Evolutionary conservation across 805 yeast genomes (phyloP).

Genomic region (Dipodascopsis uninucleata): DNA sequence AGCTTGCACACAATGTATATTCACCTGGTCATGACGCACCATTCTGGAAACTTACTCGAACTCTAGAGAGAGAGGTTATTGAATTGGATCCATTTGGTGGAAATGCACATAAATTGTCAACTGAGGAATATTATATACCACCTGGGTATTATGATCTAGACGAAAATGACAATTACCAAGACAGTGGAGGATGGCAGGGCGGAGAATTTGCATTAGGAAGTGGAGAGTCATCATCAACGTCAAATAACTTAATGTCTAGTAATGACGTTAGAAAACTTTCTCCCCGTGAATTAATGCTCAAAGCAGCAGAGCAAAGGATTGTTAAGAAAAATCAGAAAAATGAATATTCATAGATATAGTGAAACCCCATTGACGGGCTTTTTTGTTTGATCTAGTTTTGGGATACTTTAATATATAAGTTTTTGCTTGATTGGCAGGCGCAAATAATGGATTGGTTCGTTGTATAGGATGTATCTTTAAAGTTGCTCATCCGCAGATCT

Average conservation of each 20-base stretch:
- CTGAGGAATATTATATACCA: conserved; percentile 15
- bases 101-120: conserved; percentile 6
- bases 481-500: neutral
- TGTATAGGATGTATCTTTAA: neutral
- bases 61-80: conserved; percentile 36
- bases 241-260: neutral
- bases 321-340: neutral
- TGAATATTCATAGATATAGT: neutral
- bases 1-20: conserved; percentile 39
- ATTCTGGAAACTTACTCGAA: conserved; percentile 37
- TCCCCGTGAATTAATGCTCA: conserved; percentile 17
- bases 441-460: no score
- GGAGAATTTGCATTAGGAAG: conserved; percentile 23
- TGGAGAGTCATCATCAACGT: conserved; percentile 4
- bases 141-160: conserved; percentile 5
- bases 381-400: no score
- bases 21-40: conserved; percentile 36
- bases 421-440: no score
- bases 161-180: conserved; percentile 14
- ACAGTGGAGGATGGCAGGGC: conserved; percentile 23
- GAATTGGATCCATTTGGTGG: conserved; percentile 18
- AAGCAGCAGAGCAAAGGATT: conserved; percentile 16
- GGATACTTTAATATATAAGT: no score
- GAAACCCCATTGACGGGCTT: neutral
- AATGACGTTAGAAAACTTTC: conserved; percentile 6